Evolutionary conservation across 2,329 filamentous ascomycete species (phyloP).

Genomic region (Uncinocarpus reesii): DNA sequence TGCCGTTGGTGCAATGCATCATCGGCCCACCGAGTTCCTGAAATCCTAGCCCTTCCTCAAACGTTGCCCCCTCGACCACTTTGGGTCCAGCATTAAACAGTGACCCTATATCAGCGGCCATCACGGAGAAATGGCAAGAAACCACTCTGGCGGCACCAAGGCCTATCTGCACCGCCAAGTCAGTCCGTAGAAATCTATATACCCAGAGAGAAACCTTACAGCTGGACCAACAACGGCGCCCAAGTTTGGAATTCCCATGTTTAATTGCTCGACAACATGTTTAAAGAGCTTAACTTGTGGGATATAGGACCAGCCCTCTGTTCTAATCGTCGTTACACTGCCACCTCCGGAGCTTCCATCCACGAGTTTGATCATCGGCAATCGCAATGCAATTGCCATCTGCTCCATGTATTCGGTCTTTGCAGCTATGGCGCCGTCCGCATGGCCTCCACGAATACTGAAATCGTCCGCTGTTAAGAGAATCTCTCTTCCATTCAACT

Average conservation of each 20-base stretch:
- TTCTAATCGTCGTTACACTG: constrained; percentile 50
- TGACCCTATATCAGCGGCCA: constrained; percentile 52
- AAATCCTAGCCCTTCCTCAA: constrained; percentile 52
- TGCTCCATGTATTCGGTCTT: constrained; percentile 56
- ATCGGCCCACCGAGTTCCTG: constrained; percentile 50
- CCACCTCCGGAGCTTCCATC: constrained; percentile 55
- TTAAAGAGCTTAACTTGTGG: constrained; percentile 47
- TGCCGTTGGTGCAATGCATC: constrained; percentile 56
- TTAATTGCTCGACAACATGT: constrained; percentile 48
- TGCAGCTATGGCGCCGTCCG: constrained; percentile 48
- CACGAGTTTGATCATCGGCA: constrained; percentile 55
- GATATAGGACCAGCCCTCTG: constrained; percentile 49
- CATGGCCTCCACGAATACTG: constrained; percentile 52
- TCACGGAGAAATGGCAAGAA: constrained; percentile 54
- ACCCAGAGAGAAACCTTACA: constrained; percentile 20
- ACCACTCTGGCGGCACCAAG: constrained; percentile 53
- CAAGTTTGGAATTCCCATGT: constrained; percentile 54
- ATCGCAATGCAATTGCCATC: constrained; percentile 45
- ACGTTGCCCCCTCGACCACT: constrained; percentile 53
- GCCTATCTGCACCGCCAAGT: constrained; percentile 39
- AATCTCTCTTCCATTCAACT: constrained; percentile 44
- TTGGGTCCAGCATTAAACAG: constrained; percentile 56
- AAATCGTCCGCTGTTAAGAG: constrained; percentile 57
- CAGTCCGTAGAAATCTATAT: not conserved
- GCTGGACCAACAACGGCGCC: constrained; percentile 54